Conservation (phyloP, 2,329 filamentous ascomycete species). For the Endothia cerciana region DNA sequence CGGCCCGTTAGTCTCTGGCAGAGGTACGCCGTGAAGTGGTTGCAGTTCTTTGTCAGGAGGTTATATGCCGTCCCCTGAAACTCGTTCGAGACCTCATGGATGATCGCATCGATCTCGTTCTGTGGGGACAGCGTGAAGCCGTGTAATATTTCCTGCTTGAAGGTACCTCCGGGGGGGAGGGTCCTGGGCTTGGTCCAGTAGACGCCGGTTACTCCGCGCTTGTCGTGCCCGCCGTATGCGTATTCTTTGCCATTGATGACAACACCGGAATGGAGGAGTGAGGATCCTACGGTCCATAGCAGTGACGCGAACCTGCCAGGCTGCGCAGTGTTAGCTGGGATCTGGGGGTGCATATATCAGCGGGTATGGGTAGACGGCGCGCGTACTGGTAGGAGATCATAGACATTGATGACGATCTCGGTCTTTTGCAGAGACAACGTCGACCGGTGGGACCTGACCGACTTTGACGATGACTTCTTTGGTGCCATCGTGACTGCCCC, state of each 20-base stretch:
- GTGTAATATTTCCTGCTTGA: constrained; percentile 74
- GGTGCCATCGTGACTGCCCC: constrained; percentile 44
- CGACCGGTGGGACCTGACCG: constrained; percentile 58
- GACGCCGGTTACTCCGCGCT: constrained; percentile 72
- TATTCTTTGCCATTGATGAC: constrained; percentile 82
- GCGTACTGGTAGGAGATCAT: constrained; percentile 73
- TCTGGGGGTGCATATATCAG: background rate
- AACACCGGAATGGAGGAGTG: constrained; percentile 80
- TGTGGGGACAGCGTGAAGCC: constrained; percentile 74
- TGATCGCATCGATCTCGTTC: constrained; percentile 71
- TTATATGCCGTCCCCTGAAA: constrained; percentile 81
- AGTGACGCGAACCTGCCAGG: constrained; percentile 75
- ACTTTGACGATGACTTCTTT: constrained; percentile 45
- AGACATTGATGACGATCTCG: constrained; percentile 76
- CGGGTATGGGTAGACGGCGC: constrained; percentile 10
- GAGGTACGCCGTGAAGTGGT: constrained; percentile 82
- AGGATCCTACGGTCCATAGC: constrained; percentile 77
- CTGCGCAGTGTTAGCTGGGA: constrained; percentile 42
- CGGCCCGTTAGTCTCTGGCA: constrained; percentile 74
- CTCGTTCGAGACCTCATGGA: constrained; percentile 69
- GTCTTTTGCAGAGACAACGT: constrained; percentile 73
- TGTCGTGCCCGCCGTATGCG: constrained; percentile 82
- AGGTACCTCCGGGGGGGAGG: constrained; percentile 77
- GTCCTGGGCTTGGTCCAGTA: constrained; percentile 78
- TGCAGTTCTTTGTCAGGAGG: constrained; percentile 82